Evolutionary conservation across 2,329 filamentous ascomycete species (phyloP), one percentile per base, ranked within the genome.

Genomic region (Furcasterigmium furcatum): DNA sequence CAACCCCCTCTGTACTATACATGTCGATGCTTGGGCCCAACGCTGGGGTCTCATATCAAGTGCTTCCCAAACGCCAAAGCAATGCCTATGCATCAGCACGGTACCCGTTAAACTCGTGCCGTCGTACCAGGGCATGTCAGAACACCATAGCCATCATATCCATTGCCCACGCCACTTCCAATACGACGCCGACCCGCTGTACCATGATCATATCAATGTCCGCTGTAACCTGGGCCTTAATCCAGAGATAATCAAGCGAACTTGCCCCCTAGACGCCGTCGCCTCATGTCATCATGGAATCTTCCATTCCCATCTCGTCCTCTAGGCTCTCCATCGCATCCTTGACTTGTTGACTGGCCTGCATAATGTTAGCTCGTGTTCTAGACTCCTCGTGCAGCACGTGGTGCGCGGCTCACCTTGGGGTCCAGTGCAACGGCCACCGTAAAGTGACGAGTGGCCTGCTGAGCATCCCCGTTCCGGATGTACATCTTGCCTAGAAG

Each of bases 321-420:
- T 95, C 90, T 47, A 97, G 79, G 56, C 85, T 86, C 71, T 97
- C 92, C 71, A 99, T 96, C 16, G 90, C 91, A 63, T 96, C 91
- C 68, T 97, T 99, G 67, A 99, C 96, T 65, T 91, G 87, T 52
- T 88, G 86, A 53, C 89, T 91, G 57, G 92, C 90, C 91, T 96
- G 54, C 13, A 44, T 16, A 7, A 59, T 42, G 46, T 62, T 55
- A 67, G 63, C n/a, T n/a, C n/a, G n/a, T 45, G 44, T 7, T 12
- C 24, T 7, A 27, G 47, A 12, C 30, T 34, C 8, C 30, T 9
- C 8, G 10, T 16, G n/a, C 8, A 13, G 34, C n/a, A 45, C 25
- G 20, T 29, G 13, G 25, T 18, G 12, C 20, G 18, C 18, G 2
- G 63, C 76, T 62, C 74, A 95, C 92, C 84, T 97, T 97, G 24